A percentile compares a stretch with the other conserved stretches of the same genome.
phyloP scores from a whole-genome alignment of 2,329 filamentous ascomycete genomes.

The Cladosporium sphaerospermum region DNA sequence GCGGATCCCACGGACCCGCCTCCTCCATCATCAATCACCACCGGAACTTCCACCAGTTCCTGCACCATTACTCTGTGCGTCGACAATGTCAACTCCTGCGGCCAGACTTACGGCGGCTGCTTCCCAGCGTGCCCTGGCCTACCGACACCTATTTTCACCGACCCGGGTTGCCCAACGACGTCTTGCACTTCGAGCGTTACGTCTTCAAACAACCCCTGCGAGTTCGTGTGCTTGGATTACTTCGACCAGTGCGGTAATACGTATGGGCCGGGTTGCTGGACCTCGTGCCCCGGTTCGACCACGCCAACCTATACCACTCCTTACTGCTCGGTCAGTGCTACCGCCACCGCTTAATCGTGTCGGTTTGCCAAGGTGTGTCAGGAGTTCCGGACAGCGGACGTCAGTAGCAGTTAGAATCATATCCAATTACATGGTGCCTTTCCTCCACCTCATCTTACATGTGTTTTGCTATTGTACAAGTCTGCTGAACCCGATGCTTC shows the following conservation, averaged over 20 bases:
- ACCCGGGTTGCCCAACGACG: constrained; percentile 14
- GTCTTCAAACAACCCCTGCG: not conserved
- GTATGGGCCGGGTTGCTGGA: constrained; percentile 19
- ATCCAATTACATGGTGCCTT: too few relatives aligned
- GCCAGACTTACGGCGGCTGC: constrained; percentile 21
- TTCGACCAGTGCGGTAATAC: constrained; percentile 19
- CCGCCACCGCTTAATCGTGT: not conserved
- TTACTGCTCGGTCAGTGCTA: not conserved
- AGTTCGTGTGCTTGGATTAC: constrained; percentile 15
- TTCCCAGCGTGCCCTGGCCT: constrained; percentile 18
- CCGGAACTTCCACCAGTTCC: too few relatives aligned
- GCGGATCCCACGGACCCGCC: not conserved
- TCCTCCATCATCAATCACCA: not conserved
- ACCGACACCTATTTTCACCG: constrained; percentile 19
- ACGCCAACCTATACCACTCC: constrained; percentile 16
- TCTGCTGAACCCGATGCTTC: not conserved
- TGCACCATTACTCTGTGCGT: constrained; percentile 18
- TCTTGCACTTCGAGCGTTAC: not conserved
- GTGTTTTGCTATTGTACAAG: constrained; percentile 1
- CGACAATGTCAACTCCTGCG: constrained; percentile 23
- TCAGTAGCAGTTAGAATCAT: too few relatives aligned
- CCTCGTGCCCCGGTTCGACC: constrained; percentile 12
- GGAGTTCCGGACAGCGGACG: too few relatives aligned
- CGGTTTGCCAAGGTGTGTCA: too few relatives aligned
- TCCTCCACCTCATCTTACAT: not conserved